These are phyloP conservation scores for Alternaria metachromatica DNA, from an alignment of 2,329 filamentous ascomycete genomes.

Conservation along the genomic window DNA sequence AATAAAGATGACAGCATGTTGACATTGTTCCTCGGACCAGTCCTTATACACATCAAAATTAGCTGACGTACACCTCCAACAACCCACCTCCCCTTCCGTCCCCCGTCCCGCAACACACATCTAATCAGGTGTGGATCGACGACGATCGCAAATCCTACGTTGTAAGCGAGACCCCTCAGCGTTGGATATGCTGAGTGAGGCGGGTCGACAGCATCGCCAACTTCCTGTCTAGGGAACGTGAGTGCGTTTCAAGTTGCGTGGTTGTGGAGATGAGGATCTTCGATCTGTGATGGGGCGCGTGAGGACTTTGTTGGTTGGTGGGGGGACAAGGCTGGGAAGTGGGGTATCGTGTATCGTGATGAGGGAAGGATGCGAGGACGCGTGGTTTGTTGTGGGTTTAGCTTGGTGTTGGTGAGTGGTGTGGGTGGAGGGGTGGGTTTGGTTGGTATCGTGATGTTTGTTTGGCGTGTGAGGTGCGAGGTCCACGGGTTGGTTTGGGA, in stretches of 20 bases:
- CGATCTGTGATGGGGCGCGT: not conserved
- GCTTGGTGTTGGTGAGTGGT: not conserved
- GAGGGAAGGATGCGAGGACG: not conserved
- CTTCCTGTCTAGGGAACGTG: not conserved
- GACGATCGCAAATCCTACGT: not conserved
- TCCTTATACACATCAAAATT: not conserved
- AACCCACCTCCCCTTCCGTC: not conserved
- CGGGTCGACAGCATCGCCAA: not conserved
- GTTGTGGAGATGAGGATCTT: slow-evolving; percentile 1
- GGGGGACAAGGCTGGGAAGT: not conserved
- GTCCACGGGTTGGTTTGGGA: not conserved
- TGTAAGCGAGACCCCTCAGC: not conserved
- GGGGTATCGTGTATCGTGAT: slow-evolving; percentile 1
- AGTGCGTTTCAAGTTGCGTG: not conserved
- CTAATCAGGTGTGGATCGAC: not conserved
- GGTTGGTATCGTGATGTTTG: not conserved
- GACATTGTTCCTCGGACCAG: not conserved
- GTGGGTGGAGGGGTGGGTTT: not conserved
- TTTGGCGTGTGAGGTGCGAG: not conserved
- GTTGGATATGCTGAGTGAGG: not conserved
- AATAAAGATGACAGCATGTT: not conserved
- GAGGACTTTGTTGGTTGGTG: not conserved
- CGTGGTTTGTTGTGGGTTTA: not conserved
- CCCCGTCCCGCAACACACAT: not conserved
- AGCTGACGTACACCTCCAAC: not conserved